phyloP scores from a whole-genome alignment of 2,329 filamentous ascomycete genomes.

The Diaporthe aspalathi region DNA sequence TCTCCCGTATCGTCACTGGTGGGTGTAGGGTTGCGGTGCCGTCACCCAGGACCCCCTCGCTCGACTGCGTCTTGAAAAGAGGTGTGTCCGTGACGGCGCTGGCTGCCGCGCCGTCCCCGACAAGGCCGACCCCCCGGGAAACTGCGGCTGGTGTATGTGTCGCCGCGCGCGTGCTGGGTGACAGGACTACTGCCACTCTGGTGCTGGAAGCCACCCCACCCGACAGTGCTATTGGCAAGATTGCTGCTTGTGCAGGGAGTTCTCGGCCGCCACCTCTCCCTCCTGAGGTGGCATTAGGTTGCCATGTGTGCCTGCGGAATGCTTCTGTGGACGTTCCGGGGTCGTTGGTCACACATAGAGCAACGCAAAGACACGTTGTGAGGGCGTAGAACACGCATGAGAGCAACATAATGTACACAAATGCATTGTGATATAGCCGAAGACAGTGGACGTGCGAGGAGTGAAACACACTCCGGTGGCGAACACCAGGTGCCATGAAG shows the following conservation, averaged over 20 bases:
- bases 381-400: constrained; percentile 4
- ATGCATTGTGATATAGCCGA: neutral
- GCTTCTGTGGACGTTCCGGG: neutral
- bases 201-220: neutral
- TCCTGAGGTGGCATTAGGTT: neutral
- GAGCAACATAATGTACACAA: neutral
- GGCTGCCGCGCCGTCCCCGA: neutral
- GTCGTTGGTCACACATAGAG: neutral
- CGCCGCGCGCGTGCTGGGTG: neutral
- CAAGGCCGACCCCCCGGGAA: neutral
- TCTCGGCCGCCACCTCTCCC: neutral
- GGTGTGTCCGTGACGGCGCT: neutral
- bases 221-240: neutral
- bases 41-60: neutral
- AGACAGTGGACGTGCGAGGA: neutral
- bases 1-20: neutral
- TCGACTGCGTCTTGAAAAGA: neutral
- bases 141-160: neutral
- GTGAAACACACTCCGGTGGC: constrained; percentile 2
- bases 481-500: neutral
- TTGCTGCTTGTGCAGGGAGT: neutral
- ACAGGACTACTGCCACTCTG: neutral
- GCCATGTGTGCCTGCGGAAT: neutral
- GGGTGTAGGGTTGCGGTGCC: neutral
- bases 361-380: neutral